These are phyloP conservation scores for Fraxinus floribunda DNA, from an alignment of 305 asterid species.

Conservation along the genomic window DNA sequence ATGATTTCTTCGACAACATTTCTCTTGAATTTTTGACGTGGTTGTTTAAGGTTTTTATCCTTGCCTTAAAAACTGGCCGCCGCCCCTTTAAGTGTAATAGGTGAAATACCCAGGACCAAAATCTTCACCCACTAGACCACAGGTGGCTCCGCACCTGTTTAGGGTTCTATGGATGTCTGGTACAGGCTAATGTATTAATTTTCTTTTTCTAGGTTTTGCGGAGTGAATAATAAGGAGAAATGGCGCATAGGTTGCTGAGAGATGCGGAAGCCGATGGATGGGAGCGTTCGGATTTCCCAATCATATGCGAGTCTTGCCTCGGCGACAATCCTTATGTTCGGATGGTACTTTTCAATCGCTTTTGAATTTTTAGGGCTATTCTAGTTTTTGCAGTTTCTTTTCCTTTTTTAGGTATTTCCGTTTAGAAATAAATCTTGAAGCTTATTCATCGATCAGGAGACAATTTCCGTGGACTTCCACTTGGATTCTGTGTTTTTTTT, in stretches of 20 bases:
- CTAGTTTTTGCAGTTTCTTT: conserved; percentile 9
- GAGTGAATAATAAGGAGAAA: conserved; percentile 26
- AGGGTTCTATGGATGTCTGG: not conserved
- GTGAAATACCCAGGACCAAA: not conserved
- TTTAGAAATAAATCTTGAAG: not conserved
- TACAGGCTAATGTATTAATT: not conserved
- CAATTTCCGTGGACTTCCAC: not conserved
- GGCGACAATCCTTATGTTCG: conserved; percentile 91
- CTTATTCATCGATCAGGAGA: not conserved
- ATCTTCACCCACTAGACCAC: not conserved
- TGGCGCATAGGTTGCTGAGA: conserved; percentile 90
- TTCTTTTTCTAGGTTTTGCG: not conserved
- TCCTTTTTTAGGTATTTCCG: not conserved
- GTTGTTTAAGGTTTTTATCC: not conserved
- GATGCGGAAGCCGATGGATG: conserved; percentile 94
- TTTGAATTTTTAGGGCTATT: not conserved
- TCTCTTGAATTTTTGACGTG: not conserved
- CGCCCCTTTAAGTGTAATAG: not conserved
- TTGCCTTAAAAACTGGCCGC: not conserved
- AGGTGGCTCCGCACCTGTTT: not conserved
- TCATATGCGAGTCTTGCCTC: conserved; percentile 89
- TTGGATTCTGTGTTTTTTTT: not conserved
- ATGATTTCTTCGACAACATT: not conserved
- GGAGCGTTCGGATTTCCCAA: conserved; percentile 92
- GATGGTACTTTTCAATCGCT: conserved; percentile 49